Evolutionary conservation across 106 monocot genomes (phyloP).

Genomic region (Cymbidium sinense): DNA sequence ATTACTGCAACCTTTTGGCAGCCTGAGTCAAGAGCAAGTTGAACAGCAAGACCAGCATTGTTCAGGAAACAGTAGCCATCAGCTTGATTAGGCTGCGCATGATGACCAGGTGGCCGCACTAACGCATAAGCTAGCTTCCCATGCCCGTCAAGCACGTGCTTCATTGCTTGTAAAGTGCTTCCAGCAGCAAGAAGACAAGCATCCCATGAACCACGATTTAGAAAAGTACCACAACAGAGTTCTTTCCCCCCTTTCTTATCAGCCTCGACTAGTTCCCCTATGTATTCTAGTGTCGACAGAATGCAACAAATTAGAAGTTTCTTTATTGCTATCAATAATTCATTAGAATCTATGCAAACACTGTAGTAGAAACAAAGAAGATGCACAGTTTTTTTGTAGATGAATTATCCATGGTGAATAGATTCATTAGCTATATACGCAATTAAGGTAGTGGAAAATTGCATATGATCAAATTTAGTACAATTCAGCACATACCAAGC

Average conservation of each 20-base stretch:
- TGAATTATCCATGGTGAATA: not conserved
- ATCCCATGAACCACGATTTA: constrained; percentile 83
- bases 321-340: not conserved
- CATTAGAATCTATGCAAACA: not conserved
- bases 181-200: constrained; percentile 79
- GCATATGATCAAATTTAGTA: too few relatives aligned
- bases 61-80: constrained; percentile 97
- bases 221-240: constrained; percentile 68
- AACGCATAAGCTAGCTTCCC: constrained; percentile 72
- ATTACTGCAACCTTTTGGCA: constrained; percentile 45
- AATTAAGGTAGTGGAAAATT: not conserved
- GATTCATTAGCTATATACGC: not conserved
- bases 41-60: constrained; percentile 76
- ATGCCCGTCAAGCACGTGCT: constrained; percentile 52
- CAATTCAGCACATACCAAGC: too few relatives aligned
- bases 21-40: constrained; percentile 63
- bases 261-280: constrained; percentile 59
- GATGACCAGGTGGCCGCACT: constrained; percentile 94
- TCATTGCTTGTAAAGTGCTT: constrained; percentile 77
- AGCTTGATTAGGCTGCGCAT: constrained; percentile 77
- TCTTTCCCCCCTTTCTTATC: constrained; percentile 36
- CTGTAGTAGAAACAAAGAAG: not conserved
- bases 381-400: not conserved
- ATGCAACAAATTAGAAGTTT: not conserved
- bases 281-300: constrained; percentile 50